phyloP scores from a whole-genome alignment of 306 rosid genomes.

The Cicer arietinum region DNA sequence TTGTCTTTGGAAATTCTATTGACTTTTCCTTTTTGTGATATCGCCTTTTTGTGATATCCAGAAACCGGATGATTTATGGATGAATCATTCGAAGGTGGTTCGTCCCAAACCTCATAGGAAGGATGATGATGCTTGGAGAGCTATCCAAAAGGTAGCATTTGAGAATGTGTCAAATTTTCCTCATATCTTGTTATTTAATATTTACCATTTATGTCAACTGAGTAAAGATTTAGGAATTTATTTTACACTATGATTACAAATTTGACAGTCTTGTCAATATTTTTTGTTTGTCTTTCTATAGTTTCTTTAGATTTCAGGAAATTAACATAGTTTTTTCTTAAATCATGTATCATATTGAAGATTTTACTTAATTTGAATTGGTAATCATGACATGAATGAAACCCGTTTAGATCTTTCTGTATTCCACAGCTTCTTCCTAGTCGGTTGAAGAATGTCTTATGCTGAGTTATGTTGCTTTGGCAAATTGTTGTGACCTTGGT shows the following conservation, averaged over 20 bases:
- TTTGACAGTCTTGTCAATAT: not conserved
- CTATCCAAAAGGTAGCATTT: slow-evolving; percentile 73
- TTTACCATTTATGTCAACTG: not conserved
- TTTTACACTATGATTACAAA: slow-evolving; percentile 17
- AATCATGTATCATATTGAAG: slow-evolving; percentile 12
- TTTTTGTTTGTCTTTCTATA: no score
- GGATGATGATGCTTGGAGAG: slow-evolving; percentile 71
- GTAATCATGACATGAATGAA: slow-evolving; percentile 27
- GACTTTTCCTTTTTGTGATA: slow-evolving; percentile 40
- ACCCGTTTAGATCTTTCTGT: not conserved
- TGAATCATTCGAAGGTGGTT: slow-evolving; percentile 84
- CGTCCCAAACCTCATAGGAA: slow-evolving; percentile 91
- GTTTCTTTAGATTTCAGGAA: not conserved
- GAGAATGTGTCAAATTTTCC: not conserved
- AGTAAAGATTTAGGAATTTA: slow-evolving; percentile 20
- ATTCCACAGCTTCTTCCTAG: slow-evolving; percentile 20
- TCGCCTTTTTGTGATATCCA: slow-evolving; percentile 46
- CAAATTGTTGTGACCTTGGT: slow-evolving; percentile 40
- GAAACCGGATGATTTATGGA: slow-evolving; percentile 99
- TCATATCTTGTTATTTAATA: not conserved
- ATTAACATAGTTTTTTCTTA: slow-evolving; percentile 16
- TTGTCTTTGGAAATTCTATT: slow-evolving; percentile 32
- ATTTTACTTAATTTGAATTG: slow-evolving; percentile 8
- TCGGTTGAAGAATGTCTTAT: slow-evolving; percentile 4
- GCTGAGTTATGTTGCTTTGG: slow-evolving; percentile 10